A percentile compares a stretch with the other conserved stretches of the same genome.
phyloP scores from a whole-genome alignment of 2,329 filamentous ascomycete genomes.

The Colletotrichum sp. region DNA sequence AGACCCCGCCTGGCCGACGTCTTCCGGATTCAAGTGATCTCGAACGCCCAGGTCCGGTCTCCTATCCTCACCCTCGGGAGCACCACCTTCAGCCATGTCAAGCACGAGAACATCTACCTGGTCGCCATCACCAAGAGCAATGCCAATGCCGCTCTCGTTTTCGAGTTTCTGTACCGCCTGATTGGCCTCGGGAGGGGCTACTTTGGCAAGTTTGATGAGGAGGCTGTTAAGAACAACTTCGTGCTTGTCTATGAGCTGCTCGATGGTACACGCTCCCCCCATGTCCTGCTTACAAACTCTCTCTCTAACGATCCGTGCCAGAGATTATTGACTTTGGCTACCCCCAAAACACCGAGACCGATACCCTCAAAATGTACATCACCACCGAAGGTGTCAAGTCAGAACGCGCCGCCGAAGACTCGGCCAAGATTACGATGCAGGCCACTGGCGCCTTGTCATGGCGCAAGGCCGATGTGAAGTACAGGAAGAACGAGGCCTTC shows the following conservation, averaged over 20 bases:
- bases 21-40: constrained; percentile 99
- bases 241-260: constrained; percentile 97
- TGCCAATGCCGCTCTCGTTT: constrained; percentile 96
- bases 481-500: constrained; percentile 99
- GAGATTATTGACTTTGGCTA: constrained; percentile 99
- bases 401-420: constrained; percentile 84
- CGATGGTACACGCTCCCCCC: constrained; percentile 67
- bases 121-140: constrained; percentile 99
- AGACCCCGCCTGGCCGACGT: constrained; percentile 96
- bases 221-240: constrained; percentile 99
- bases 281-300: neutral
- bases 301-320: constrained; percentile 35
- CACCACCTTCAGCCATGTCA: constrained; percentile 99
- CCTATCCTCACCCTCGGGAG: constrained; percentile 96
- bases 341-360: constrained; percentile 97
- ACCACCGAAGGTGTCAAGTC: constrained; percentile 99
- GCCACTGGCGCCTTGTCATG: constrained; percentile 96
- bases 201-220: constrained; percentile 99
- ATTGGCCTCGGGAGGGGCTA: constrained; percentile 91
- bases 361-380: constrained; percentile 99
- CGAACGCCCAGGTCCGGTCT: constrained; percentile 95
- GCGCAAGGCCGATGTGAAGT: constrained; percentile 97
- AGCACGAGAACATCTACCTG: constrained; percentile 98
- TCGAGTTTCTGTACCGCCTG: constrained; percentile 95
- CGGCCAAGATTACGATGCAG: constrained; percentile 98